Evolutionary conservation across 2,329 filamentous ascomycete genomes (phyloP).

Genomic region (Paecilomyces sp.): DNA sequence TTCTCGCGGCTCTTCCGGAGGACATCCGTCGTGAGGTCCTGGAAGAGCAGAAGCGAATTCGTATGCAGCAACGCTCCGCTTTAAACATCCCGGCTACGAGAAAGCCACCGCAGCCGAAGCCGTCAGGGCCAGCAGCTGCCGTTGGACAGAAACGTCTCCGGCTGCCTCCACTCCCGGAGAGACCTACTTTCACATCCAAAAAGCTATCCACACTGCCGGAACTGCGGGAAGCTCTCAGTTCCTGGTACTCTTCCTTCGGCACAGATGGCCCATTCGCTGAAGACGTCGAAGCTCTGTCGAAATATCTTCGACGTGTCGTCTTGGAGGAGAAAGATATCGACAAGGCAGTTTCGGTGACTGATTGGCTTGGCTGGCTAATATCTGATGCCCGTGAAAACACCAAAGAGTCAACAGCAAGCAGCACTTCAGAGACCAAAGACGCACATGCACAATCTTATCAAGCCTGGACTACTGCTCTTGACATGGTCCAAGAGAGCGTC

Average conservation of each 20-base stretch:
- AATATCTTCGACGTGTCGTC: constrained; percentile 67
- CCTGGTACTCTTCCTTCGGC: constrained; percentile 68
- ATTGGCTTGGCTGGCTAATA: constrained; percentile 51
- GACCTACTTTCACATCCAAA: constrained; percentile 56
- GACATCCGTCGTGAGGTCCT: constrained; percentile 74
- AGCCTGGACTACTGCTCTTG: constrained; percentile 31
- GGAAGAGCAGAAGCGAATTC: constrained; percentile 59
- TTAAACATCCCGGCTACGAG: constrained; percentile 35
- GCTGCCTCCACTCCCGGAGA: constrained; percentile 44
- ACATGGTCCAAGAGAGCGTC: constrained; percentile 35
- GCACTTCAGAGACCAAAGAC: not conserved
- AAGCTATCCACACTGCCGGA: constrained; percentile 53
- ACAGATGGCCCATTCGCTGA: constrained; percentile 69
- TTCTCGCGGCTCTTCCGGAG: constrained; percentile 75
- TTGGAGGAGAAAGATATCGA: constrained; percentile 68
- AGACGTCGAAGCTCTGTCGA: constrained; percentile 67
- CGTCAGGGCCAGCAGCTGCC: constrained; percentile 7
- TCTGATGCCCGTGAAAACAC: constrained; percentile 30
- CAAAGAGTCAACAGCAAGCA: constrained; percentile 37
- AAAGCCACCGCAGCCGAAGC: constrained; percentile 13
- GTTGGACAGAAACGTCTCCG: constrained; percentile 17
- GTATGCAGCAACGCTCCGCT: constrained; percentile 51
- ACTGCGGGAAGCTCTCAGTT: constrained; percentile 64
- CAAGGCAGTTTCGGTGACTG: constrained; percentile 63
- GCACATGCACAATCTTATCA: constrained; percentile 11